Percentiles rank a stretch among this genome's conserved stretches.
Evolutionary conservation across 768 basidiomycete species (phyloP).

Genomic region (Lactarius indigo): DNA sequence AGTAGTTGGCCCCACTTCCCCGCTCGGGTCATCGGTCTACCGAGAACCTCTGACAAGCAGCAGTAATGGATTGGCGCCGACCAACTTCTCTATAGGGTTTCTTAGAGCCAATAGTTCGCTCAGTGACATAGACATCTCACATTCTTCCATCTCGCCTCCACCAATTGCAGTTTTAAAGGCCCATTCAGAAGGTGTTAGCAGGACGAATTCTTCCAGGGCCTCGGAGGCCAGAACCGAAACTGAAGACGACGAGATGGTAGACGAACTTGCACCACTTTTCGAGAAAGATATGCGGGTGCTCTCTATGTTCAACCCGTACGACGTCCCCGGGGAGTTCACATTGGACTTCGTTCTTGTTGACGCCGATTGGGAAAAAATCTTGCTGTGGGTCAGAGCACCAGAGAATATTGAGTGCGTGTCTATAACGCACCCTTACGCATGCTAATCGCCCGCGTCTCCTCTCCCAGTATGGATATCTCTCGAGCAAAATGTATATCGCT

Average conservation of each 20-base stretch:
- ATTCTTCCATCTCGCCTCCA: not conserved
- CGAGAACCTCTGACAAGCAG: not conserved
- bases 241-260: constrained; percentile 19
- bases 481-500: constrained; percentile 13
- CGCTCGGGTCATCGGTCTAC: not conserved
- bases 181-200: constrained; percentile 1
- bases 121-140: constrained; percentile 12
- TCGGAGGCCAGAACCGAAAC: constrained; percentile 1
- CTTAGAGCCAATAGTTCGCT: not conserved
- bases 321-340: constrained; percentile 4
- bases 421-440: not conserved
- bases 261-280: constrained; percentile 19
- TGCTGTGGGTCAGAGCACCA: constrained; percentile 12
- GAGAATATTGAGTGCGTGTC: constrained; percentile 9
- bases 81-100: not conserved
- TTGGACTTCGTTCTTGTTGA: constrained; percentile 1
- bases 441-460: not conserved
- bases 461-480: constrained; percentile 10
- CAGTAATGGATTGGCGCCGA: not conserved
- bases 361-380: constrained; percentile 12
- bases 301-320: constrained; percentile 9
- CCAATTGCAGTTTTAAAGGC: constrained; percentile 13
- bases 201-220: not conserved
- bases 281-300: constrained; percentile 18
- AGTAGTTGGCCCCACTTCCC: not conserved